Base-by-base conservation (phyloP, 306 rosid species). In the Potentilla sterilis region DNA sequence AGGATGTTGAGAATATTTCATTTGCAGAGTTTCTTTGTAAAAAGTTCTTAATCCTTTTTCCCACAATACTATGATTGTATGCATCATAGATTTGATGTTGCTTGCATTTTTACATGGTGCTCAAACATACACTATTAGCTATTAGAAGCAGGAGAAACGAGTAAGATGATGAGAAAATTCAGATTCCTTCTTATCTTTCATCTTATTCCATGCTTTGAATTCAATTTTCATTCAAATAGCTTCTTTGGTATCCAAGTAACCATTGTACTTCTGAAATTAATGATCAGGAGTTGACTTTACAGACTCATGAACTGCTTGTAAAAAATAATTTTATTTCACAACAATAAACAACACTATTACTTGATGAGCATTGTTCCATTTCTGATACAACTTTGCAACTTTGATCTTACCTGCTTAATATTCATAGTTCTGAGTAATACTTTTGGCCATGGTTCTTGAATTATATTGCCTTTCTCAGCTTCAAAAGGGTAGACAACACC, bases 401-500 rank as follows among this genome's bases (percentile, higher is more conserved):
- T 42, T 44, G 18, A 28, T 40, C 40, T 28, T 8, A 37, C 19
- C 4, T 40, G 66, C 32, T 35, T 24, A 44, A 43, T 4, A 10
- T 43, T 55, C 63, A 24, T 67, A 21, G 37, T 32, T 4, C 15
- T 52, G 34, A 1, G 63, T 51, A 72, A 21, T 66, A 46, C 13
- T 1, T 9, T 38, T 15, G 65, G 58, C 38, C 74, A 40, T 47
- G 47, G 40, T 21, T 58, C 16, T n/a, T 59, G 43, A 15, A 24
- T 76, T 77, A 62, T 67, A 41, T 67, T 52, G 64, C 75, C 37
- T 55, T 54, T 74, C 84, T 73, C 75, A 86, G 82, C 84, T 90
- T 89, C 82, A 57, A 37, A 73, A 92, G 92, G 34, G 77, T 63
- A 34, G 83, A 79, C 75, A 88, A 40, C 57, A 88, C 90, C 63